phyloP scores from a whole-genome alignment of 2,329 filamentous ascomycete species.

The Colletotrichum tanaceti region DNA sequence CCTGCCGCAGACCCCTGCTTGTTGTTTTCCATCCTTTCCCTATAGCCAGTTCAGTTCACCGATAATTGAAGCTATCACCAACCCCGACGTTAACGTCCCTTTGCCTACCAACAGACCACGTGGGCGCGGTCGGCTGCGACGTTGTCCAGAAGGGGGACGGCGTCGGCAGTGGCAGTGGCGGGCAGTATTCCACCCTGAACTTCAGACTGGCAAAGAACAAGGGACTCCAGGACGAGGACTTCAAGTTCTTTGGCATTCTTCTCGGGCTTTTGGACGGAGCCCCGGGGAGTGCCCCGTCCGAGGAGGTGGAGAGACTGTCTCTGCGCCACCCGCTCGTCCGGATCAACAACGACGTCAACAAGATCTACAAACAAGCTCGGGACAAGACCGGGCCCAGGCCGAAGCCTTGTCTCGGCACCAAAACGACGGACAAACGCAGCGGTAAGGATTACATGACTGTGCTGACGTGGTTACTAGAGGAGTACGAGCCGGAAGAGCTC shows the following conservation, averaged over 20 bases:
- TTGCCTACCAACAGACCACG: no score
- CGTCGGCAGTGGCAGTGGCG: no score
- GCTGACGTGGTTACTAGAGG: neutral
- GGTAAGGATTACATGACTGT: neutral
- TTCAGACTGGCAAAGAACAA: neutral
- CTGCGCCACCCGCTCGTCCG: neutral
- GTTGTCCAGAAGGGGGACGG: no score
- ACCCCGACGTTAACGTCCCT: no score
- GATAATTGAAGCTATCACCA: no score
- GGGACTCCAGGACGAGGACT: neutral
- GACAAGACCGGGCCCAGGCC: neutral
- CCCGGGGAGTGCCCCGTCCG: neutral
- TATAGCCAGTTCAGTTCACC: no score
- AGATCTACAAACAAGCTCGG: neutral
- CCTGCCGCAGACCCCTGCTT: no score
- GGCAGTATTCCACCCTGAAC: neutral
- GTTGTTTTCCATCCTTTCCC: no score
- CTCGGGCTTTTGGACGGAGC: neutral
- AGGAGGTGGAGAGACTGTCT: neutral
- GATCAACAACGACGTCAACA: neutral
- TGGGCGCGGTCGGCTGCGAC: neutral
- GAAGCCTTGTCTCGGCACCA: neutral
- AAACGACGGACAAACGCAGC: neutral
- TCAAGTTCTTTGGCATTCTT: neutral
- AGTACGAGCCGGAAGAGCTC: neutral